phyloP scores from a whole-genome alignment of 2,329 filamentous ascomycete species.

The Phyllachora maydis region DNA sequence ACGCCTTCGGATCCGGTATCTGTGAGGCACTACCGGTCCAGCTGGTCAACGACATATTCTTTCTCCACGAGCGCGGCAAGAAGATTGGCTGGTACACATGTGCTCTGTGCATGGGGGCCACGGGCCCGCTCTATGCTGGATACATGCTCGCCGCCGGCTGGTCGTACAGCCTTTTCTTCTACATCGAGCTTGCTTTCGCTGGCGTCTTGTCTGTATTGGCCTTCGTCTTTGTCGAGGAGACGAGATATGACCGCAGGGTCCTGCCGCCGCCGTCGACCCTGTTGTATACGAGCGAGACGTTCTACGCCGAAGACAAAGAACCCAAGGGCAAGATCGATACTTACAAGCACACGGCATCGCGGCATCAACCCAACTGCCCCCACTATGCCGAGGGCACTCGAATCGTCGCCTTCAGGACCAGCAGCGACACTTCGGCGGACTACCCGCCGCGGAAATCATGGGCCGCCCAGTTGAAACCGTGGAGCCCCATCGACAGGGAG shows the following conservation, averaged over 20 bases:
- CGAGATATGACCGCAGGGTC: constrained; percentile 9
- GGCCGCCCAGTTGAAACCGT: constrained; percentile 18
- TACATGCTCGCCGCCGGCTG: constrained; percentile 38
- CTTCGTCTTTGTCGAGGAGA: constrained; percentile 14
- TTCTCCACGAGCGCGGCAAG: constrained; percentile 24
- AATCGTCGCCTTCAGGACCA: constrained; percentile 2
- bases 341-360: too few relatives aligned
- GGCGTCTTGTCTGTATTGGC: constrained; percentile 9
- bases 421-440: constrained; percentile 3
- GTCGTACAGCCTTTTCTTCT: constrained; percentile 40
- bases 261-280: not conserved
- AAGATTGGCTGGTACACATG: constrained; percentile 39
- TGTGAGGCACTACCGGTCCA: constrained; percentile 23
- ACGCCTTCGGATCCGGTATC: constrained; percentile 18
- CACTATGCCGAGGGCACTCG: too few relatives aligned
- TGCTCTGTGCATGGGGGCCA: constrained; percentile 31
- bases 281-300: not conserved
- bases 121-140: constrained; percentile 34
- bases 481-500: constrained; percentile 18
- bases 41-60: constrained; percentile 23
- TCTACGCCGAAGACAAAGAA: not conserved
- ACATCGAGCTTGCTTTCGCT: constrained; percentile 33
- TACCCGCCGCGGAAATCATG: constrained; percentile 18
- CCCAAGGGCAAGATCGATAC: too few relatives aligned
- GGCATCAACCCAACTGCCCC: too few relatives aligned